A percentile compares a stretch with the other conserved stretches of the same genome.
Conservation (phyloP, 495 filamentous ascomycete species). For the Penicillium bialowiezense region DNA sequence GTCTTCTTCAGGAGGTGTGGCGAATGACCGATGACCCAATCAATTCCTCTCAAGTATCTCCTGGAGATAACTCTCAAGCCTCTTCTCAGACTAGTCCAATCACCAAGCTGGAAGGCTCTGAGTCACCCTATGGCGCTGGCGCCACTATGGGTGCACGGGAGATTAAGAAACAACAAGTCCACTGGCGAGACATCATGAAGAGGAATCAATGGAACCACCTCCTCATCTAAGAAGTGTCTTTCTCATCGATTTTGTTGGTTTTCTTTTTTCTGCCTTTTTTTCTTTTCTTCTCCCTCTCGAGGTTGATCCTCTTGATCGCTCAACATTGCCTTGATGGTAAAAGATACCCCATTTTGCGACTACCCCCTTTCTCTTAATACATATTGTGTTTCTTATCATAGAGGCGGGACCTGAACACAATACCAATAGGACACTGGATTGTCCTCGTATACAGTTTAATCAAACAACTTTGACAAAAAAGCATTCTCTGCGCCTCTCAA, state of each 20-base stretch:
- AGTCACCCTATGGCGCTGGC: slow-evolving; percentile 13
- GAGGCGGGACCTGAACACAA: too few relatives aligned
- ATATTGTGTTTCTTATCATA: background rate
- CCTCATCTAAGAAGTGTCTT: slow-evolving; percentile 63
- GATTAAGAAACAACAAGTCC: slow-evolving; percentile 56
- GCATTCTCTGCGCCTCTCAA: too few relatives aligned
- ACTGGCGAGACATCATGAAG: slow-evolving; percentile 95
- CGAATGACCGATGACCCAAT: slow-evolving; percentile 58
- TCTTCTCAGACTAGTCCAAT: slow-evolving; percentile 9
- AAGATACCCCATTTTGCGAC: slow-evolving; percentile 1
- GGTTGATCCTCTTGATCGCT: background rate
- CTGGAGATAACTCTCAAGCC: slow-evolving; percentile 22
- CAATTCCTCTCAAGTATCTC: slow-evolving; percentile 8
- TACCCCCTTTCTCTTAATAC: background rate
- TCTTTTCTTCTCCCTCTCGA: background rate
- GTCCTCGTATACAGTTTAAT: too few relatives aligned
- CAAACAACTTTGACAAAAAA: too few relatives aligned
- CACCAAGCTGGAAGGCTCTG: slow-evolving; percentile 17
- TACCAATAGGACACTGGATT: too few relatives aligned
- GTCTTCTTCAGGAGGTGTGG: slow-evolving; percentile 89
- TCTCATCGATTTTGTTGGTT: too few relatives aligned
- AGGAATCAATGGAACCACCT: slow-evolving; percentile 90
- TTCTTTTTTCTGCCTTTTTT: too few relatives aligned
- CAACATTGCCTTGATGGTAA: background rate
- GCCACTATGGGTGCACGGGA: background rate